A percentile compares a stretch with the other conserved stretches of the same genome.
phyloP scores from a whole-genome alignment of 2,329 filamentous ascomycete species.

The Westerdykella sp. region DNA sequence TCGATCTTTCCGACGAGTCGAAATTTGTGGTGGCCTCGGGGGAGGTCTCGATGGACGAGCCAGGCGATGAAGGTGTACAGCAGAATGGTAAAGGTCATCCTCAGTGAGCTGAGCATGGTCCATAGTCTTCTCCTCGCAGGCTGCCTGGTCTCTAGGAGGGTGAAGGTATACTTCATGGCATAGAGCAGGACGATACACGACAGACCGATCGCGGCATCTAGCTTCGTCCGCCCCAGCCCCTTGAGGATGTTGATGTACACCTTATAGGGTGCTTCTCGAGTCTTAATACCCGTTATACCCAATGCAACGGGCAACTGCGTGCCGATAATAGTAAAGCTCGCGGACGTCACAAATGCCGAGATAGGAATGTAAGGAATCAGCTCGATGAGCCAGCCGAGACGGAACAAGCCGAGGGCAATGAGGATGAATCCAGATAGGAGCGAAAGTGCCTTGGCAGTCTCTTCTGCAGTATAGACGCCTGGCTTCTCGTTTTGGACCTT shows the following conservation, averaged over 20 bases:
- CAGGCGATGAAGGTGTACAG: constrained; percentile 86
- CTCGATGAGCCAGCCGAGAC: constrained; percentile 85
- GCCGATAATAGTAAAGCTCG: constrained; percentile 77
- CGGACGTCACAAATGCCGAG: constrained; percentile 95
- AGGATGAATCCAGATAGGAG: constrained; percentile 74
- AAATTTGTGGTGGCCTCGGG: constrained; percentile 46
- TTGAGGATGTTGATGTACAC: constrained; percentile 81
- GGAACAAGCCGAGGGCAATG: constrained; percentile 67
- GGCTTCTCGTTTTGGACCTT: constrained; percentile 55
- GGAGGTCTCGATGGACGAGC: constrained; percentile 56
- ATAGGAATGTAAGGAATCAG: constrained; percentile 87
- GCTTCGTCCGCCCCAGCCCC: constrained; percentile 56
- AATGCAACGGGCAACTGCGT: constrained; percentile 77
- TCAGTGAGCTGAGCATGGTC: constrained; percentile 82
- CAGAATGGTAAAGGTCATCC: constrained; percentile 81
- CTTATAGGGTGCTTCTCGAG: constrained; percentile 68
- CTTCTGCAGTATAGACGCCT: constrained; percentile 51
- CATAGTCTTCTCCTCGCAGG: constrained; percentile 63
- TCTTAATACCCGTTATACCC: constrained; percentile 69
- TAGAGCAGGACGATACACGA: constrained; percentile 75
- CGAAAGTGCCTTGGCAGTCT: constrained; percentile 72
- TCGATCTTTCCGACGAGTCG: constrained; percentile 69
- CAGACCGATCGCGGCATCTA: constrained; percentile 88
- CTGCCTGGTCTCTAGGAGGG: constrained; percentile 58
- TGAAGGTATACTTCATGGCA: constrained; percentile 49